Evolutionary conservation across 1,284 basidiomycete species (phyloP).

Genomic region (Leccinum subfulvum): DNA sequence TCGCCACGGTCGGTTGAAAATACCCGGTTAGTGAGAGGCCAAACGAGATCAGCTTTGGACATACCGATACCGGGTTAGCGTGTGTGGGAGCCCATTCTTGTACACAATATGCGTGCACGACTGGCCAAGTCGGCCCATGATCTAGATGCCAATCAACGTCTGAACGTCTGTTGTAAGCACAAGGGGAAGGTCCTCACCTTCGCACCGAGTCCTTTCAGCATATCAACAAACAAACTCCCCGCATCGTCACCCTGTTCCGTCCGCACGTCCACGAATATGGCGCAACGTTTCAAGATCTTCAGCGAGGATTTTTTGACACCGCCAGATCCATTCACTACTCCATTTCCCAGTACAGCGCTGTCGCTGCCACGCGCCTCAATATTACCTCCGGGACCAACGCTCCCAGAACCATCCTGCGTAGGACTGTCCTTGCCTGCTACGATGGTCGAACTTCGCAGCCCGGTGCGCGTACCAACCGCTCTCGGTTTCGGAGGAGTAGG

Average conservation of each 20-base stretch:
- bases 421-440: constrained; percentile 32
- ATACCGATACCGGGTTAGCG: too few relatives aligned
- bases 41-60: too few relatives aligned
- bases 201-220: constrained; percentile 53
- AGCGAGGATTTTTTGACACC: constrained; percentile 28
- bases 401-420: constrained; percentile 22
- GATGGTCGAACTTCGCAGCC: constrained; percentile 40
- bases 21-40: too few relatives aligned
- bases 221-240: constrained; percentile 78
- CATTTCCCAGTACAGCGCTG: constrained; percentile 15
- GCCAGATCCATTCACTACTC: constrained; percentile 21
- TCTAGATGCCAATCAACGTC: too few relatives aligned
- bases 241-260: constrained; percentile 87
- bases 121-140: too few relatives aligned
- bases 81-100: too few relatives aligned
- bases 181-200: too few relatives aligned
- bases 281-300: constrained; percentile 70
- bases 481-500: constrained; percentile 40
- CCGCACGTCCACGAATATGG: constrained; percentile 86
- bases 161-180: too few relatives aligned
- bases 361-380: constrained; percentile 7
- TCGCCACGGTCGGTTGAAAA: too few relatives aligned
- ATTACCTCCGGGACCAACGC: constrained; percentile 14
- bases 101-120: too few relatives aligned
- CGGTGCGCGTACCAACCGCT: constrained; percentile 29